Conservation (phyloP, 1,139 yeast species). For the Taiozyma sp. region DNA sequence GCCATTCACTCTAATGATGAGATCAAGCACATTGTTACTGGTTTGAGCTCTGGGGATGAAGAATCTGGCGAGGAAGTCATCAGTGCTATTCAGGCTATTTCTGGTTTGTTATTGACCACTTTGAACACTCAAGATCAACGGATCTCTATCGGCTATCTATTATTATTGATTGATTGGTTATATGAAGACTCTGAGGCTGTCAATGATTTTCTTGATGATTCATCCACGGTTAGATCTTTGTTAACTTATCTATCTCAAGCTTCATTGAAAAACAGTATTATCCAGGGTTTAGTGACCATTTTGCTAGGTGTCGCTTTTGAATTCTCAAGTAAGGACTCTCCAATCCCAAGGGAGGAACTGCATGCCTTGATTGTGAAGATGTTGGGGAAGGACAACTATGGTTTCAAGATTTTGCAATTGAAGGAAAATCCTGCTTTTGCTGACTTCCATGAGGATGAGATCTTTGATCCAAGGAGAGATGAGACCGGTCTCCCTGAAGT, state of each 20-base stretch:
- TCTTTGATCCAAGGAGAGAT: conserved; percentile 50
- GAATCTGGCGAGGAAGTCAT: conserved; percentile 71
- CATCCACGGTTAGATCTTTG: conserved; percentile 61
- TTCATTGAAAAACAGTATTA: conserved; percentile 52
- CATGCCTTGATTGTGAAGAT: conserved; percentile 58
- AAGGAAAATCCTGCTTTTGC: conserved; percentile 54
- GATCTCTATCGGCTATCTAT: conserved; percentile 72
- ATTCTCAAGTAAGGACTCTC: conserved; percentile 69
- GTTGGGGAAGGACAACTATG: conserved; percentile 80
- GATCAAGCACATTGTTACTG: conserved; percentile 40
- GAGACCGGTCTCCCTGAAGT: conserved; percentile 86
- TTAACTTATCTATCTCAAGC: conserved; percentile 63
- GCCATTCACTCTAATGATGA: conserved; percentile 52
- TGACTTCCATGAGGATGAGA: conserved; percentile 47
- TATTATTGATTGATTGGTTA: conserved; percentile 72
- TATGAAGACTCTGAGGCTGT: conserved; percentile 77
- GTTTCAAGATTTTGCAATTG: conserved; percentile 69
- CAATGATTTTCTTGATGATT: conserved; percentile 68
- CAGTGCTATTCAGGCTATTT: conserved; percentile 71
- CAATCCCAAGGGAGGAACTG: conserved; percentile 62
- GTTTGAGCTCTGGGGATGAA: conserved; percentile 62
- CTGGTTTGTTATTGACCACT: conserved; percentile 70
- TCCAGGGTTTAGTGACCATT: conserved; percentile 73
- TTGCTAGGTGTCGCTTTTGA: conserved; percentile 79
- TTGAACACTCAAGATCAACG: conserved; percentile 67